These are phyloP conservation scores for Colletotrichum sp. DNA, from an alignment of 2,329 filamentous ascomycete genomes.

Conservation along the genomic window DNA sequence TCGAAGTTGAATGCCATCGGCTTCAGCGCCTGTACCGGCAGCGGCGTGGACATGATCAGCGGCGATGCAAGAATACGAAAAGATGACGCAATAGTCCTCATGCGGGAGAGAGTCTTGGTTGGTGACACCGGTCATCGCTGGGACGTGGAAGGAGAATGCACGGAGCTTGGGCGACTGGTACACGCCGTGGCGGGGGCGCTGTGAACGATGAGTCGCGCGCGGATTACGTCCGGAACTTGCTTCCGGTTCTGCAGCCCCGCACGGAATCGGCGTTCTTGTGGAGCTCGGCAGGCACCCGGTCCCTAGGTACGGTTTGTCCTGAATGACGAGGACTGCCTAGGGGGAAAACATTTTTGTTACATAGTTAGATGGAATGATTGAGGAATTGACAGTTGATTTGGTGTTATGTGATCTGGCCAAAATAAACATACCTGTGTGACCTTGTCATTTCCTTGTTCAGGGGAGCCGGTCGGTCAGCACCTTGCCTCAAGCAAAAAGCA, in stretches of 20 bases:
- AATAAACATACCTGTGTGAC: no score
- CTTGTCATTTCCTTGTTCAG: no score
- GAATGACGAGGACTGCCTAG: neutral
- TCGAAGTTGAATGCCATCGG: neutral
- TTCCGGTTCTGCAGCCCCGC: neutral
- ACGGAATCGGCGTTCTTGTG: neutral
- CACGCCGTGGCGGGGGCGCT: neutral
- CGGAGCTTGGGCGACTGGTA: neutral
- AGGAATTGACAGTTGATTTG: neutral
- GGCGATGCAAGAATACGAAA: neutral
- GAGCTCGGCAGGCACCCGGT: neutral
- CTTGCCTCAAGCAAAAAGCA: no score
- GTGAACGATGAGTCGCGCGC: neutral
- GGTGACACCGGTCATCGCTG: neutral
- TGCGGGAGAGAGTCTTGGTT: neutral
- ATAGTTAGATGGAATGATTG: neutral
- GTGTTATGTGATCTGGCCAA: neutral
- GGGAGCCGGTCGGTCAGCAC: no score
- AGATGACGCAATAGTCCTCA: neutral
- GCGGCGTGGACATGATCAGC: neutral
- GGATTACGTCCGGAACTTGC: neutral
- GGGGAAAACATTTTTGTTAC: neutral
- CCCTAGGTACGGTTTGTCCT: neutral
- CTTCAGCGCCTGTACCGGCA: neutral
- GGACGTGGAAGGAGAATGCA: neutral